Conservation (phyloP, 2,329 filamentous ascomycete species). For the Fusarium sp. region DNA sequence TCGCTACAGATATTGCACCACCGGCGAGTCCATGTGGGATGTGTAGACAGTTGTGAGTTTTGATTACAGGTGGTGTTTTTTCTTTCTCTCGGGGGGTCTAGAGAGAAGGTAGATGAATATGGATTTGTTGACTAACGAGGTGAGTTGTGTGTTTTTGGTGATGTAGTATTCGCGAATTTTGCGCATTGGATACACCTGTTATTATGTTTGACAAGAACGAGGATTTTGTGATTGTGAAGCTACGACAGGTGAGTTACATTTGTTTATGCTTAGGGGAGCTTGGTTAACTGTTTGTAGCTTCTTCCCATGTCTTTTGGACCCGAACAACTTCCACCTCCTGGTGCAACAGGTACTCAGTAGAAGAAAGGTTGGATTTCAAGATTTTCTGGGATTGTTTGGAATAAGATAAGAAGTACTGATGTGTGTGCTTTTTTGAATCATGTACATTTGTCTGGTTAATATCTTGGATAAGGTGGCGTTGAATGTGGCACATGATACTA, state of each 20-base stretch:
- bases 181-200: slow-evolving; percentile 76
- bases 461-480: not conserved
- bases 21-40: slow-evolving; percentile 89
- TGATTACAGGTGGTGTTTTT: not conserved
- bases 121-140: slow-evolving; percentile 29
- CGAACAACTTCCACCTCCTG: slow-evolving; percentile 64
- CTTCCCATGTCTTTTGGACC: slow-evolving; percentile 78
- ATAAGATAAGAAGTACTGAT: not conserved
- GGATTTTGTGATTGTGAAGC: slow-evolving; percentile 75
- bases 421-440: slow-evolving; percentile 10
- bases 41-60: slow-evolving; percentile 88
- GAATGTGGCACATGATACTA: not conserved
- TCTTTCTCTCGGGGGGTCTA: not conserved
- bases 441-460: slow-evolving; percentile 10
- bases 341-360: slow-evolving; percentile 7
- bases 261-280: not conserved
- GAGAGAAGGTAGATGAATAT: not conserved
- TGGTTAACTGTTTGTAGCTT: slow-evolving; percentile 60
- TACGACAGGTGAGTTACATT: slow-evolving; percentile 70
- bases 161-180: slow-evolving; percentile 81
- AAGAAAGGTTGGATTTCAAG: not conserved
- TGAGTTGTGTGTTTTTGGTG: slow-evolving; percentile 26
- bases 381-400: not conserved
- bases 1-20: slow-evolving; percentile 81
- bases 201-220: slow-evolving; percentile 93